These are phyloP conservation scores for Cyberlindnera xylosilytica DNA, from an alignment of 805 yeast species.

Conservation along the genomic window DNA sequence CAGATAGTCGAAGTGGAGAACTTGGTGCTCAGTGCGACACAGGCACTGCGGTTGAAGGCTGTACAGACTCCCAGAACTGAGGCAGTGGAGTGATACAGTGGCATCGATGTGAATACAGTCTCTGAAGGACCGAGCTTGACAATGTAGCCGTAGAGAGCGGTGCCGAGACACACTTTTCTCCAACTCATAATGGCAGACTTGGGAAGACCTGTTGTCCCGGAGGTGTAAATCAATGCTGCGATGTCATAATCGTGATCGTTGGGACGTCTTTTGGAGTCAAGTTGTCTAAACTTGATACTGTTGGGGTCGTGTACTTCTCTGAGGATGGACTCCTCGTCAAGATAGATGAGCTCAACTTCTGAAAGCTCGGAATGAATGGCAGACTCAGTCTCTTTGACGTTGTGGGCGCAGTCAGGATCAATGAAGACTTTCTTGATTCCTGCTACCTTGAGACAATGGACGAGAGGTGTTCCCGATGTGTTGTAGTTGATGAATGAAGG, in stretches of 20 bases:
- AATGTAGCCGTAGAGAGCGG: conserved; percentile 65
- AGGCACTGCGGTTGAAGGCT: conserved; percentile 61
- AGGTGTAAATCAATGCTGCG: conserved; percentile 77
- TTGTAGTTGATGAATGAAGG: conserved; percentile 89
- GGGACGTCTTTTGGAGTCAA: conserved; percentile 55
- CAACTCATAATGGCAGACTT: conserved; percentile 92
- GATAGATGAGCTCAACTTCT: conserved; percentile 41
- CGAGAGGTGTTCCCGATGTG: conserved; percentile 65
- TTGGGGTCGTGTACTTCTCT: conserved; percentile 36
- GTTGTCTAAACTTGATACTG: conserved; percentile 51
- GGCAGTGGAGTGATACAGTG: conserved; percentile 92
- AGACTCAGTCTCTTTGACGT: conserved; percentile 48
- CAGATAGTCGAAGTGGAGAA: conserved; percentile 84
- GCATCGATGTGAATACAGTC: conserved; percentile 86
- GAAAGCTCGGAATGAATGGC: conserved; percentile 38
- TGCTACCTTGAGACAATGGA: conserved; percentile 77
- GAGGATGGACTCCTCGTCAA: conserved; percentile 49
- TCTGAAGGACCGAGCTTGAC: conserved; percentile 54
- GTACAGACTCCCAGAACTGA: conserved; percentile 83
- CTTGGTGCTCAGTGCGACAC: conserved; percentile 73
- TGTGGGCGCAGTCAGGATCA: conserved; percentile 63
- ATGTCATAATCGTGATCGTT: conserved; percentile 56
- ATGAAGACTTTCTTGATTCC: conserved; percentile 61
- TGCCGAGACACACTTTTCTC: conserved; percentile 77
- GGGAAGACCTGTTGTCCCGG: conserved; percentile 94